These are phyloP conservation scores for Coccomyxa subellipsoidea DNA, from an alignment of 163 green algal species.

Conservation along the genomic window DNA sequence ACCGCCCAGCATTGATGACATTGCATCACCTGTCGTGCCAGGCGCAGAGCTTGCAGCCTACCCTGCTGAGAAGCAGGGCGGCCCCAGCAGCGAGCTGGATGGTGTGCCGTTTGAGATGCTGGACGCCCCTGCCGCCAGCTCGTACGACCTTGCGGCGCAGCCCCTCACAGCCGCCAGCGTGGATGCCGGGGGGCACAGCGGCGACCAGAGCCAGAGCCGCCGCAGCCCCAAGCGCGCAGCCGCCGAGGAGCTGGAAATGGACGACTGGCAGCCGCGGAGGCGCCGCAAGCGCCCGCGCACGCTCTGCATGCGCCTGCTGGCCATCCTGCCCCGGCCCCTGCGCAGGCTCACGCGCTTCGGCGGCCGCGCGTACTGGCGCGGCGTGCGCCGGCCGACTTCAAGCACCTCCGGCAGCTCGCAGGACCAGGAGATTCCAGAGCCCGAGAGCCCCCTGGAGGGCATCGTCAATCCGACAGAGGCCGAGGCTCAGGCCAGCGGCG, in stretches of 20 bases:
- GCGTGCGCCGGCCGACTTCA: neutral
- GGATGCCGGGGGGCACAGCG: neutral
- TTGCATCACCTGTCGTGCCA: neutral
- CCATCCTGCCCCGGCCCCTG: neutral
- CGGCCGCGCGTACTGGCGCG: neutral
- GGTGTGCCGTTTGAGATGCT: too few relatives aligned
- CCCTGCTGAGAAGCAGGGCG: too few relatives aligned
- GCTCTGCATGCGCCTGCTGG: neutral
- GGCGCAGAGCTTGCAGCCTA: neutral
- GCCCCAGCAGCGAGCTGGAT: too few relatives aligned
- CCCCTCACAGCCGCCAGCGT: too few relatives aligned
- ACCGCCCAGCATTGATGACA: neutral
- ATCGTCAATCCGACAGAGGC: neutral
- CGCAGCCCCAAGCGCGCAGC: neutral
- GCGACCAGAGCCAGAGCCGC: neutral
- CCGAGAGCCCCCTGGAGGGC: neutral
- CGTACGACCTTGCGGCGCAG: too few relatives aligned
- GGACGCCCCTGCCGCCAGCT: too few relatives aligned
- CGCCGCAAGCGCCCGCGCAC: neutral
- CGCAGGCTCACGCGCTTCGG: neutral
- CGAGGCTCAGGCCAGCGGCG: neutral
- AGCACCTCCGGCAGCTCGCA: neutral
- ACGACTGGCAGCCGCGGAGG: neutral
- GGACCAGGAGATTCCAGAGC: neutral
- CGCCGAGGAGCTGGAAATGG: neutral